Evolutionary conservation across 164 flowering plant species (phyloP).

Genomic region (Umbilicus rupestris): DNA sequence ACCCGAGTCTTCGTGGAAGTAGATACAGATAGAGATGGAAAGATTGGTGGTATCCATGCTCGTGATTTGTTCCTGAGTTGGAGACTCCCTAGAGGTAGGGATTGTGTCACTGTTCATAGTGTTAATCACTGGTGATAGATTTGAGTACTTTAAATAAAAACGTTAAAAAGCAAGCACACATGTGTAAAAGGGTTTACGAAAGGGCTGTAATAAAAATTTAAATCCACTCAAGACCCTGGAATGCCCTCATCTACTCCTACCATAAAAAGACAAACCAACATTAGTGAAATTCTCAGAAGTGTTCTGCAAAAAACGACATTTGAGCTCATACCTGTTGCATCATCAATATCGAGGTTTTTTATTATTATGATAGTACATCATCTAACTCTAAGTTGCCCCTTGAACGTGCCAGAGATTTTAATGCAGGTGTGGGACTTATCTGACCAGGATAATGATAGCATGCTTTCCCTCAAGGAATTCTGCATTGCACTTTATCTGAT

Average conservation of each 20-base stretch:
- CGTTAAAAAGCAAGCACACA: no score
- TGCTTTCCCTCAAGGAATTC: constrained; percentile 90
- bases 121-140: not conserved
- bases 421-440: constrained; percentile 99
- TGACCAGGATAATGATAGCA: constrained; percentile 95
- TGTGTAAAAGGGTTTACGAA: not conserved
- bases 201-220: not conserved
- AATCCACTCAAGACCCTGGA: not conserved
- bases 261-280: not conserved
- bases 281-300: not conserved
- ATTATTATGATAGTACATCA: not conserved
- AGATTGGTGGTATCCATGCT: constrained; percentile 81
- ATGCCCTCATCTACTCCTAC: not conserved
- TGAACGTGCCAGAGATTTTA: constrained; percentile 58
- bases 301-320: not conserved
- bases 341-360: not conserved
- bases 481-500: constrained; percentile 85
- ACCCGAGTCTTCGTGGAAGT: constrained; percentile 78
- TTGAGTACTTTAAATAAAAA: not conserved
- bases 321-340: not conserved
- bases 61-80: constrained; percentile 85
- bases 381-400: not conserved
- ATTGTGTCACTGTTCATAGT: not conserved
- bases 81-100: constrained; percentile 84
- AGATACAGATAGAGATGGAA: constrained; percentile 89